A percentile compares a stretch with the other conserved stretches of the same genome.
Conservation (phyloP, 257 asterid species). For the Prunella vulgaris region DNA sequence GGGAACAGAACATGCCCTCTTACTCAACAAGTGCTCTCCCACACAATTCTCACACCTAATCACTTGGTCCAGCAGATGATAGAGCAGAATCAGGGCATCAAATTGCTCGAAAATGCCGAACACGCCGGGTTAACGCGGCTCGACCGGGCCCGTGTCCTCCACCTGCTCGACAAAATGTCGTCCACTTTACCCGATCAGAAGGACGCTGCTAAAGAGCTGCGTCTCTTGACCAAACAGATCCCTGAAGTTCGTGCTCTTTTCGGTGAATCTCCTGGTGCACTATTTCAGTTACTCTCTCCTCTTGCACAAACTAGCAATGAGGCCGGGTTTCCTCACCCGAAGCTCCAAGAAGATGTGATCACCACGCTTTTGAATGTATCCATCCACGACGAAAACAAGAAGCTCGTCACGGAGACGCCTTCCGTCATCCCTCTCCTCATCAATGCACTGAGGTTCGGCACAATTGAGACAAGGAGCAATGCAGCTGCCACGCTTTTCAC, state of each 20-base stretch:
- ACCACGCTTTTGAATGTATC: slow-evolving; percentile 79
- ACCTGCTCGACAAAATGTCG: slow-evolving; percentile 56
- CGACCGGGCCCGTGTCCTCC: slow-evolving; percentile 45
- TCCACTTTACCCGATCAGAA: slow-evolving; percentile 50
- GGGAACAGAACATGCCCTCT: slow-evolving; percentile 82
- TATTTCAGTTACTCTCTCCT: slow-evolving; percentile 60
- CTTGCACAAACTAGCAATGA: slow-evolving; percentile 34
- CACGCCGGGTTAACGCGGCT: slow-evolving; percentile 52
- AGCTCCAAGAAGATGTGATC: slow-evolving; percentile 76
- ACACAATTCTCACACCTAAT: slow-evolving; percentile 68
- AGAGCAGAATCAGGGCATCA: slow-evolving; percentile 46
- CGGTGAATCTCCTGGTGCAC: slow-evolving; percentile 51
- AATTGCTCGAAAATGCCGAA: slow-evolving; percentile 45
- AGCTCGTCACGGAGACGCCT: slow-evolving; percentile 74
- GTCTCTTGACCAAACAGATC: slow-evolving; percentile 55
- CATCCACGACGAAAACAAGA: slow-evolving; percentile 78
- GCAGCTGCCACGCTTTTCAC: slow-evolving; percentile 93
- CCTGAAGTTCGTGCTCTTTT: slow-evolving; percentile 80
- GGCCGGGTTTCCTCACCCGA: slow-evolving; percentile 22
- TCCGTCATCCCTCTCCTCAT: slow-evolving; percentile 59
- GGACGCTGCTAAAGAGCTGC: slow-evolving; percentile 67
- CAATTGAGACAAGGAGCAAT: slow-evolving; percentile 66
- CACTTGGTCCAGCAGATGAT: slow-evolving; percentile 61
- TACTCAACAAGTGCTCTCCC: slow-evolving; percentile 77
- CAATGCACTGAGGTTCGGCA: slow-evolving; percentile 61